phyloP scores from a whole-genome alignment of 2,329 filamentous ascomycete species.

The Fusarium tricinctum region DNA sequence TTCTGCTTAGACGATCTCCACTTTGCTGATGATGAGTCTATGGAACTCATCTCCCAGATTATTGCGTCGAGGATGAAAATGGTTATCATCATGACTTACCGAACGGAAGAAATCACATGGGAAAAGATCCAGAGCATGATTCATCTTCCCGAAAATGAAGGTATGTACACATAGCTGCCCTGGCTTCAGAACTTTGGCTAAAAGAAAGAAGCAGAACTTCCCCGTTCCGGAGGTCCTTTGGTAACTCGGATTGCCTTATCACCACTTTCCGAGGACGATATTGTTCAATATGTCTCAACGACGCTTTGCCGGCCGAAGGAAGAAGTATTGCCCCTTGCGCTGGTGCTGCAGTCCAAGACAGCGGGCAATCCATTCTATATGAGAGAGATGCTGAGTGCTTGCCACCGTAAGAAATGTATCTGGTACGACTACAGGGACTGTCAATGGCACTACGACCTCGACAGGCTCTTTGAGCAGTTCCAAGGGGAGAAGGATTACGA shows the following conservation, averaged over 20 bases:
- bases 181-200: slow-evolving; percentile 30
- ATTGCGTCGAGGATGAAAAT: slow-evolving; percentile 83
- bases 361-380: slow-evolving; percentile 92
- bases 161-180: slow-evolving; percentile 49
- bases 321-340: slow-evolving; percentile 81
- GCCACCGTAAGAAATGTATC: slow-evolving; percentile 87
- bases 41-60: slow-evolving; percentile 86
- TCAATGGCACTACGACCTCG: slow-evolving; percentile 87
- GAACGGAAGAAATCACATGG: slow-evolving; percentile 73
- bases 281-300: slow-evolving; percentile 83
- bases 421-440: slow-evolving; percentile 91
- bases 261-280: slow-evolving; percentile 83
- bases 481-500: slow-evolving; percentile 82
- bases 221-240: slow-evolving; percentile 64
- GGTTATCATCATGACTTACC: slow-evolving; percentile 83
- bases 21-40: slow-evolving; percentile 88
- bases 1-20: slow-evolving; percentile 92
- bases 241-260: slow-evolving; percentile 79
- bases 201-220: slow-evolving; percentile 55
- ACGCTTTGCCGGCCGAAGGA: slow-evolving; percentile 82
- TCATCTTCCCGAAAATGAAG: slow-evolving; percentile 67
- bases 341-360: slow-evolving; percentile 90
- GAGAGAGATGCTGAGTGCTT: slow-evolving; percentile 89
- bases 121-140: slow-evolving; percentile 69
- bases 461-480: slow-evolving; percentile 88